Evolutionary conservation across 2,329 filamentous ascomycete genomes (phyloP), one percentile per base, ranked within the genome.

Genomic region (Penicillium sp.): DNA sequence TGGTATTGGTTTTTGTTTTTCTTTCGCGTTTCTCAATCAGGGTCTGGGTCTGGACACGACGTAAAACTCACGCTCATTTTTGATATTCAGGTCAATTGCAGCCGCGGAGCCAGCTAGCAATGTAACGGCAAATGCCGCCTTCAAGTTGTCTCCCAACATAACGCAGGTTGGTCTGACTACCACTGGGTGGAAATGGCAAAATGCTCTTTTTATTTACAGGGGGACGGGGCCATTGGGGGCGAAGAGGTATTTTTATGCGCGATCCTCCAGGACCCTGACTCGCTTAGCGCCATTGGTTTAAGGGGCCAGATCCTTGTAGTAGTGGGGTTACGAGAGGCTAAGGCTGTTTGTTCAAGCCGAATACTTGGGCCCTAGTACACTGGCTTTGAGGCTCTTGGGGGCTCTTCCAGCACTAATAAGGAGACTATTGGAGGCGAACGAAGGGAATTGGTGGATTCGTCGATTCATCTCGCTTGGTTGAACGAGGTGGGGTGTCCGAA

Each of bases 51-150:
- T 13, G 20, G 20, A 23, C 20, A 15, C 18, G 18, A 12, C 18
- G 18, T 17, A n/a, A 15, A 17, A 46, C 32, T 30, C 24, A 51
- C 42, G 42, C 42, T 47, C 43, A 46, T 32, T 15, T 7, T 33
- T 45, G 27, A 51, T 40, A 21, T 51, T 34, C 49, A 51, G 33
- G 17, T 39, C 27, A 34, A 51, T 51, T 6, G 49, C 49, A 15
- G 15, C 26, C 12, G 39, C 39, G 3, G 39, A 42, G 9, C 39
- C 24, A 20, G 39, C 39, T n/a, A 42, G 17, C 26, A 42, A 17
- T 13, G 39, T 3, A 10, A n/a, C 17, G 24, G 39, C 26, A 10
- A 42, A 7, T 4, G 24, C 39, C 39, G 39, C 10, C 39, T 29
- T 42, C 24, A 13, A 30, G 20, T 4, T 29, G 12, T 8, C 24